These are phyloP conservation scores for Pontederia crassipes DNA, from an alignment of 176 grass and related monocot genomes.

Conservation along the genomic window DNA sequence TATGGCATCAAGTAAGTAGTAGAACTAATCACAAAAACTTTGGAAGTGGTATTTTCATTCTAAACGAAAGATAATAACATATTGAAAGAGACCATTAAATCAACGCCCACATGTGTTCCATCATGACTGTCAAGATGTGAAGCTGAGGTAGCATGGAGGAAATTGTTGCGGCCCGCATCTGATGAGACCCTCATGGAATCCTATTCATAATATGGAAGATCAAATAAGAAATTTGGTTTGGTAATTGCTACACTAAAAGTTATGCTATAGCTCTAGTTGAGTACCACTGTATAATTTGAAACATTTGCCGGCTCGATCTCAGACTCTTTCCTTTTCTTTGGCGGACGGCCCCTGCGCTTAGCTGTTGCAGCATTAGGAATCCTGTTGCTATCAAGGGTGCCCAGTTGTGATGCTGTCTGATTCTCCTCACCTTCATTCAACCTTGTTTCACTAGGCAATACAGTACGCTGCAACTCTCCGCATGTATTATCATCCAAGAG, in stretches of 20 bases:
- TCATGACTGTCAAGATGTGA: slow-evolving; percentile 56
- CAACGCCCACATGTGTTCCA: slow-evolving; percentile 45
- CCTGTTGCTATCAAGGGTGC: slow-evolving; percentile 36
- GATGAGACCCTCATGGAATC: slow-evolving; percentile 38
- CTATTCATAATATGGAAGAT: slow-evolving; percentile 15
- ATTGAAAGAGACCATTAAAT: slow-evolving; percentile 48
- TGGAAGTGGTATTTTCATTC: neutral
- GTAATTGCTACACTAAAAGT: slow-evolving; percentile 1
- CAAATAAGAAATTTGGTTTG: slow-evolving; percentile 13
- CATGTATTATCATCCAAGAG: slow-evolving; percentile 63
- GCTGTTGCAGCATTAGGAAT: slow-evolving; percentile 21
- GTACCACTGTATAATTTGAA: slow-evolving; percentile 27
- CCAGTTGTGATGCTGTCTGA: slow-evolving; percentile 24
- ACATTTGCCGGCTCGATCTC: slow-evolving; percentile 37
- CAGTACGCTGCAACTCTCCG: slow-evolving; percentile 50
- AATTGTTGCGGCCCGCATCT: slow-evolving; percentile 33
- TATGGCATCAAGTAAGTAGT: neutral
- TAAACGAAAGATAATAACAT: slow-evolving; percentile 1
- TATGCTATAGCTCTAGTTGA: neutral
- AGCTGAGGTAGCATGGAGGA: slow-evolving; percentile 48
- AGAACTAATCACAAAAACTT: slow-evolving; percentile 17
- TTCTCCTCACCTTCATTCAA: slow-evolving; percentile 31
- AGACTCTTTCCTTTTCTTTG: slow-evolving; percentile 58
- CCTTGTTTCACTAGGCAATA: slow-evolving; percentile 30
- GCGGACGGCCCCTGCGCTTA: slow-evolving; percentile 65